A percentile compares a stretch with the other conserved stretches of the same genome.
Evolutionary conservation across 2,329 filamentous ascomycete genomes (phyloP).

Genomic region (Malbranchea cinnamomea): DNA sequence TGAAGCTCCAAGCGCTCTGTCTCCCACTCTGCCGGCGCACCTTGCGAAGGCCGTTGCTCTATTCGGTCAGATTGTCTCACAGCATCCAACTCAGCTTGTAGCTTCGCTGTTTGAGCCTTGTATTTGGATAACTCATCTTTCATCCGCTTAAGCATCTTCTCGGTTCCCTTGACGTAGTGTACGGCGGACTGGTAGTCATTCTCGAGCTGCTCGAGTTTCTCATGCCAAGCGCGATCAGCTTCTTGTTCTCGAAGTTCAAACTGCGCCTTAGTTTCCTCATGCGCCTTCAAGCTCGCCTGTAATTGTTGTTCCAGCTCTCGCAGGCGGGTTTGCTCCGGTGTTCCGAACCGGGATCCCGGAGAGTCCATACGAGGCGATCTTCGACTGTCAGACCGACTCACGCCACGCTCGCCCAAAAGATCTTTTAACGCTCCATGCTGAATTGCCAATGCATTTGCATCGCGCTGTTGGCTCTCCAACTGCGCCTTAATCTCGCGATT

Average conservation of each 20-base stretch:
- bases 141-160: slow-evolving; percentile 98
- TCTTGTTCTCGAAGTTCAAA: slow-evolving; percentile 72
- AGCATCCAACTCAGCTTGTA: slow-evolving; percentile 67
- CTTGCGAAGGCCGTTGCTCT: slow-evolving; percentile 22
- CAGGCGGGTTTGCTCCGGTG: slow-evolving; percentile 63
- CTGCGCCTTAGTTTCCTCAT: slow-evolving; percentile 68
- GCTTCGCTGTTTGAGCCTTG: slow-evolving; percentile 68
- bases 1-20: slow-evolving; percentile 54
- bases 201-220: slow-evolving; percentile 85
- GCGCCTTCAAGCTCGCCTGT: slow-evolving; percentile 56
- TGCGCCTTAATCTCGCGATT: slow-evolving; percentile 72
- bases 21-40: slow-evolving; percentile 53
- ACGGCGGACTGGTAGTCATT: slow-evolving; percentile 97
- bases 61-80: slow-evolving; percentile 40
- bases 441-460: slow-evolving; percentile 83
- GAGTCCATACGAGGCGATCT: slow-evolving; percentile 59
- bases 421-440: slow-evolving; percentile 91
- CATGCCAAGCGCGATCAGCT: slow-evolving; percentile 76
- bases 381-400: slow-evolving; percentile 55
- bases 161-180: slow-evolving; percentile 94
- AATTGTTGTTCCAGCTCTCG: slow-evolving; percentile 83
- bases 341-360: slow-evolving; percentile 58
- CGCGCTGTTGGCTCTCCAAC: slow-evolving; percentile 72
- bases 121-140: slow-evolving; percentile 92
- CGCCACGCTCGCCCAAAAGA: slow-evolving; percentile 74